Base-by-base conservation (phyloP, 2,329 filamentous ascomycete genomes). In the Stylonectria norvegica region DNA sequence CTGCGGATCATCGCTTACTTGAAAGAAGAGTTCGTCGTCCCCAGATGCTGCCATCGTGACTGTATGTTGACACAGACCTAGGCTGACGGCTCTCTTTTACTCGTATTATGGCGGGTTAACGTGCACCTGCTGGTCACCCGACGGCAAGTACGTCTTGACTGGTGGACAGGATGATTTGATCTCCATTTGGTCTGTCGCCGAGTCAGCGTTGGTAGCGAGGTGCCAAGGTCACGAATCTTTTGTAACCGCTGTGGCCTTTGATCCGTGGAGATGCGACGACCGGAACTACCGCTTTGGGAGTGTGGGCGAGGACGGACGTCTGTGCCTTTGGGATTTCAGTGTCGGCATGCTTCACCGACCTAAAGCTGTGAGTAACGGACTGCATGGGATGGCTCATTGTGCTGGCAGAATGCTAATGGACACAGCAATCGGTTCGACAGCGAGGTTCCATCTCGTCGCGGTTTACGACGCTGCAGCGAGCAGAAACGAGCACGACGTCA, bases 321-420 rank as follows among this genome's bases (percentile, higher is more conserved):
- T 98, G 14, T 79, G 95, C 43, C 71, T 98, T 10, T 98, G 93
- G 93, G 93, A 98, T 69, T 98, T 98, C 62, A 95, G 85, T 51
- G 89, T 95, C 29, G 89, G 89, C 54, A 97, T 97, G 91, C 74
- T 98, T 55, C 87, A 94, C 64, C 79, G 90, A 45, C 91, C 93
- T 15, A 91, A 91, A 67, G 84, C 80, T 52, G 86, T 89, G 70
- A 59, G 85, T 77, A 37, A 36, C 16, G 25, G n/a, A n/a, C n/a
- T n/a, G n/a, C n/a, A n/a, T n/a, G n/a, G n/a, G n/a, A n/a, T n/a
- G n/a, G 10, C 25, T 14, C 25, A 5, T 28, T 28, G 25, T 12
- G 5, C 15, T 25, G n/a, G 17, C 3, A n/a, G 15, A 27, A 38
- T 40, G 43, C 50, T 55, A 42, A 54, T 40, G 17, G 19, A 17